Base-by-base conservation (phyloP, 2,329 filamentous ascomycete species). In the Ampelomyces quisqualis region DNA sequence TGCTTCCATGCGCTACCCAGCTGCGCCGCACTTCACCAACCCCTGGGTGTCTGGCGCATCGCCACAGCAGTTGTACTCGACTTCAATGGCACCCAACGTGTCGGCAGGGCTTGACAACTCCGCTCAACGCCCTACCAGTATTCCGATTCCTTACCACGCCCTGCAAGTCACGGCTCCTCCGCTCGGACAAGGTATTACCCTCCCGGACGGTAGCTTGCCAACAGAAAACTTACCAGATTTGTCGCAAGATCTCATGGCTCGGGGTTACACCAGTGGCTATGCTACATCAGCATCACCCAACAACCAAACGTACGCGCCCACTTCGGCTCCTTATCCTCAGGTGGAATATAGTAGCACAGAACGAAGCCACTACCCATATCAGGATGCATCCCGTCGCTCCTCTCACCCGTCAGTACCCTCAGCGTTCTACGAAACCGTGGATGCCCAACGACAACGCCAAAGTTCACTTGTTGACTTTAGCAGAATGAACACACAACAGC, bases 381-480 rank as follows among this genome's bases (percentile, higher is more conserved):
- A 66, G 77, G 72, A 76, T 62, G 72, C 77, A 60, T 67, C 68
- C 47, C 76, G 89, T 71, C 85, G 88, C 69, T 84, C 88, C 62
- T 91, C 90, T 57, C 88, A 93, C 72, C 80, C 87, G 86, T 94
- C 78, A 85, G 85, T 87, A 71, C 69, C 73, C 60, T 79, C 80
- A 56, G 65, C 71, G 58, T 71, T 75, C 64, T 70, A 77, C 63
- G 72, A 72, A 58, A 65, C 71, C 40, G 52, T 70, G 60, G 72
- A 74, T 54, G 59, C 66, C 43, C 67, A 70, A 45, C 67, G 68
- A 51, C 65, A 78, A 60, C 79, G 74, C 66, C 80, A 77, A 71
- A 79, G 74, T 68, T 79, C 80, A 62, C 71, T 82, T 70, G 76
- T 83, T 84, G 81, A 85, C 80, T 76, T 78, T 70, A 71, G 73